Conservation (phyloP, 768 basidiomycete species). For the Lentinula guzmanii region DNA sequence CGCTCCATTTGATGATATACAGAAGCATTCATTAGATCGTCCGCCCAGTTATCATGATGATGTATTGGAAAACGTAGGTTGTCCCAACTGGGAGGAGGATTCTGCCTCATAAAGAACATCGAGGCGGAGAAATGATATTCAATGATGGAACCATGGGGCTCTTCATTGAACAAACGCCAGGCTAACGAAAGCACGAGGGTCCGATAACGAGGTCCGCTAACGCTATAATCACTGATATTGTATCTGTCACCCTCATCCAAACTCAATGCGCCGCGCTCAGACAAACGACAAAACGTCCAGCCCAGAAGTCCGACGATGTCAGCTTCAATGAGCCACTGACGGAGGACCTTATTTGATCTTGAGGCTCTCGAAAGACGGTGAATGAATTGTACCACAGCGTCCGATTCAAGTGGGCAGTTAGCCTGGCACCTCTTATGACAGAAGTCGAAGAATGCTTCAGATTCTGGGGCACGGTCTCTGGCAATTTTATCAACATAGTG, state of each 20-base stretch:
- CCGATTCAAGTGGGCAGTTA: background rate
- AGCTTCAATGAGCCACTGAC: background rate
- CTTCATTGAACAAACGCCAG: background rate
- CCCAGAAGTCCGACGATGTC: background rate
- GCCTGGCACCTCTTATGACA: background rate
- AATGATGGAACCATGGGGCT: background rate
- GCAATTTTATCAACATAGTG: background rate
- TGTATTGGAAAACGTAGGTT: background rate
- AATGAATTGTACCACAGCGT: background rate
- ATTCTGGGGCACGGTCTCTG: background rate
- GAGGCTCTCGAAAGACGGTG: background rate
- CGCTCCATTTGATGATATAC: background rate
- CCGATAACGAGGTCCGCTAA: background rate
- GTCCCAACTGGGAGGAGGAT: background rate
- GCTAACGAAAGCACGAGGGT: background rate
- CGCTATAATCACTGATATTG: background rate
- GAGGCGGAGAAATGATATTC: background rate
- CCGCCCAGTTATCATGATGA: background rate
- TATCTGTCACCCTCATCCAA: background rate
- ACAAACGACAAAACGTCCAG: background rate
- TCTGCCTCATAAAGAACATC: background rate
- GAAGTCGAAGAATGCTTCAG: background rate
- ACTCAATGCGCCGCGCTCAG: background rate
- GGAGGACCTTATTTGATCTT: background rate
- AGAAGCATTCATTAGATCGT: background rate